Base-by-base conservation (phyloP, 2,329 filamentous ascomycete species). In the Metarhizium sp. region DNA sequence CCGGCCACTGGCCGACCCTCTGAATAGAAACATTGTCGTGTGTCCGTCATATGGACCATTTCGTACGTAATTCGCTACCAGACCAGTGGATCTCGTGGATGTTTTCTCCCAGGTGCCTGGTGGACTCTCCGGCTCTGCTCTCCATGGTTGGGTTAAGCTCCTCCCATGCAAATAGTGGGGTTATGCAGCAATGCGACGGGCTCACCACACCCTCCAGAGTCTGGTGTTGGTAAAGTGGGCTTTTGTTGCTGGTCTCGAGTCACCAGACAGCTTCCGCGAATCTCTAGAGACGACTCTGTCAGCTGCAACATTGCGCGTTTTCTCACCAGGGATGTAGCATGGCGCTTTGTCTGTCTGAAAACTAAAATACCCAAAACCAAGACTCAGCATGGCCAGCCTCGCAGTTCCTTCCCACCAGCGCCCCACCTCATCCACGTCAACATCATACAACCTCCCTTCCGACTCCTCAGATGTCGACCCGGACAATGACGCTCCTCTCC, bases 401-500 rank as follows among this genome's bases (percentile, higher is more conserved):
- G 65, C 61, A 34, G 43, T 60, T 64, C 64, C 55, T 62, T 63
- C 62, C 67, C 65, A 52, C 62, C 62, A 52, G 63, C 55, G 61
- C 34, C 59, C 61, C 16, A 48, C 58, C 32, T 60, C 60, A 3
- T 55, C 62, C 29, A 14, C 56, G 6, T 56, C 55, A 42, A 36
- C 56, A 38, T 49, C 54, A 14, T 54, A 56, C 55, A 55, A 61
- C 34, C 25, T 56, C 11, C 47, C 49, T 38, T 59, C 57, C 50
- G 48, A 51, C 55, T 50, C 54, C 29, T 67, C 66, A 53, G 66
- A 66, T 47, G 59, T 62, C 25, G 63, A 67, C 56, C 2, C 45
- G 4, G 75, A 83, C 63, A 82, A 88, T 63, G 83, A 87, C 63
- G 78, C 82, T 63, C 84, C 85, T 20, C 84, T 97, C 5, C 94